phyloP scores from a whole-genome alignment of 2,329 filamentous ascomycete genomes.

The Pleurostoma richardsiae region DNA sequence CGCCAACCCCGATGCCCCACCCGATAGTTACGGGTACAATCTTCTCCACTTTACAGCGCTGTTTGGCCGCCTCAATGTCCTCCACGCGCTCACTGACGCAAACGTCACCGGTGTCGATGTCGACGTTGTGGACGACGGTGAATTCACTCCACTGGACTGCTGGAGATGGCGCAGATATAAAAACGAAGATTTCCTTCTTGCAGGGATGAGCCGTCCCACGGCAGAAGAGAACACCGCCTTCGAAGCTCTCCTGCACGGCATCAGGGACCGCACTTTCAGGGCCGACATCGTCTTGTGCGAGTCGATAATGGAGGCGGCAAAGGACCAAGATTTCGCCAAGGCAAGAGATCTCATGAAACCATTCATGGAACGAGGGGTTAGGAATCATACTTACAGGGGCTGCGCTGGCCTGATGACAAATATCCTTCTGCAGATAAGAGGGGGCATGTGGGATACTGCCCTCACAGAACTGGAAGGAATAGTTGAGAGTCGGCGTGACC shows the following conservation, averaged over 20 bases:
- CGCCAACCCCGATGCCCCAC: not conserved
- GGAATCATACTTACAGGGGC: not conserved
- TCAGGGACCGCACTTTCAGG: not conserved
- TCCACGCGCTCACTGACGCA: not conserved
- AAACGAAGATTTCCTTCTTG: not conserved
- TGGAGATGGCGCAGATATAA: not conserved
- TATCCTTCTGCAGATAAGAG: not conserved
- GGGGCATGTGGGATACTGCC: not conserved
- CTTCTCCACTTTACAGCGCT: not conserved
- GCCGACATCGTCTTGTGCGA: not conserved
- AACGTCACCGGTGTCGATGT: not conserved
- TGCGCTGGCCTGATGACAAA: not conserved
- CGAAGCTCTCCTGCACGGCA: not conserved
- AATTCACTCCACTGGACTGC: not conserved
- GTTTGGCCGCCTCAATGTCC: not conserved
- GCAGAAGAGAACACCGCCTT: not conserved
- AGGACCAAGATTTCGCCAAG: not conserved
- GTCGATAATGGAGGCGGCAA: not conserved
- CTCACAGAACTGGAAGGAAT: not conserved
- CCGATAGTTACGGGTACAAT: not conserved
- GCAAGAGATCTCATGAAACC: not conserved
- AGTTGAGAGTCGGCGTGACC: not conserved
- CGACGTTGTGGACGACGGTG: not conserved
- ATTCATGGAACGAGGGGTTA: not conserved
- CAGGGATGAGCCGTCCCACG: not conserved